A percentile compares a stretch with the other conserved stretches of the same genome.
Evolutionary conservation across 2,329 filamentous ascomycete genomes (phyloP).

Genomic region (Penicillium polonicum): DNA sequence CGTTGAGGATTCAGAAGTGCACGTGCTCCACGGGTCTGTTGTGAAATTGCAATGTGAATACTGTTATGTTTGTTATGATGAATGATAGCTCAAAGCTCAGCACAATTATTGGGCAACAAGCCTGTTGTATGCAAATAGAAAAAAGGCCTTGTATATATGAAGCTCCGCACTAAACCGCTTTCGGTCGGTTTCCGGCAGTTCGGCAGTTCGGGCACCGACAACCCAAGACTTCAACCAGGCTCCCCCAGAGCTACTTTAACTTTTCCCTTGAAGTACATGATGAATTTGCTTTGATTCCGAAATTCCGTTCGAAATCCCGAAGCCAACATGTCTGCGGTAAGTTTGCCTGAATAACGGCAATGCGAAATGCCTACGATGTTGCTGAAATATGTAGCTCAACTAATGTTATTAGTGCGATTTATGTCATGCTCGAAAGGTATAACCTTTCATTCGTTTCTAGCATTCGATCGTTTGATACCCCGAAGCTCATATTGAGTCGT

Average conservation of each 20-base stretch:
- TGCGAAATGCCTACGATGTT: not conserved
- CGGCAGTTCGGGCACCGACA: slow-evolving; percentile 8
- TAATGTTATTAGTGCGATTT: slow-evolving; percentile 32
- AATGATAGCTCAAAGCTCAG: not conserved
- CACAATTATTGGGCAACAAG: not conserved
- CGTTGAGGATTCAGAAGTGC: slow-evolving; percentile 17
- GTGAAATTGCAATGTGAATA: slow-evolving; percentile 21
- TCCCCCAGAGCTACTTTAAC: not conserved
- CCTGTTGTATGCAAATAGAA: not conserved
- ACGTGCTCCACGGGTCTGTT: slow-evolving; percentile 22
- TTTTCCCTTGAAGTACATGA: not conserved
- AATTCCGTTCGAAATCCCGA: not conserved
- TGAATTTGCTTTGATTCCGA: not conserved
- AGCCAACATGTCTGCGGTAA: slow-evolving; percentile 4
- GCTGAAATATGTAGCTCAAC: not conserved
- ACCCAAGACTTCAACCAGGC: not conserved
- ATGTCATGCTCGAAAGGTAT: slow-evolving; percentile 39
- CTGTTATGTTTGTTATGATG: slow-evolving; percentile 20
- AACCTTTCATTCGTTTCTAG: no score
- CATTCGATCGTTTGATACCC: not conserved
- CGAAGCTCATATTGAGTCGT: not conserved
- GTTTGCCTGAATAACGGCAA: not conserved
- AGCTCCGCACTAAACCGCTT: not conserved
- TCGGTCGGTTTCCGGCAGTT: slow-evolving; percentile 18
- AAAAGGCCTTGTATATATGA: not conserved